phyloP scores from a whole-genome alignment of 2,329 filamentous ascomycete genomes.

The Sphaerulina musiva region DNA sequence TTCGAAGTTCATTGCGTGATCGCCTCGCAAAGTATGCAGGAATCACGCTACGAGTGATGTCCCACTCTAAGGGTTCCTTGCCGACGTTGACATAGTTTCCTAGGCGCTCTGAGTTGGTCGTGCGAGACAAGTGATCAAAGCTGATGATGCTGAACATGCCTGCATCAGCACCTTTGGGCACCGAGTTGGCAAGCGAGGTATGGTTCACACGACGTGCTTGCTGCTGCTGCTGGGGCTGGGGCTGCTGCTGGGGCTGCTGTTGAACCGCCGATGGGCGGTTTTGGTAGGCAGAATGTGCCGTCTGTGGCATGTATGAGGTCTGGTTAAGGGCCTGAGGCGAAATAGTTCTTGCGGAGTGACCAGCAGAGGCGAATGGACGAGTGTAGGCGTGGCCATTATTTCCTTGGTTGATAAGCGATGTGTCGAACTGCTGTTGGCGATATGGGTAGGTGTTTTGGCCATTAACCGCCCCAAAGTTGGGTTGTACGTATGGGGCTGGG shows the following conservation, averaged over 20 bases:
- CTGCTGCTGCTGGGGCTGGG: background rate
- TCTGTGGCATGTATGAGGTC: conserved; percentile 14
- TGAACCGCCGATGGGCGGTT: conserved; percentile 4
- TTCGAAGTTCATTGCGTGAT: conserved; percentile 43
- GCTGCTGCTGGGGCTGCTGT: background rate
- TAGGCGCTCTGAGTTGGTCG: conserved; percentile 41
- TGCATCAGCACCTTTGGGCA: conserved; percentile 26
- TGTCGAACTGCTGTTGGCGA: conserved; percentile 25
- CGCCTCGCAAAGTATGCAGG: conserved; percentile 40
- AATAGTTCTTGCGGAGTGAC: conserved; percentile 24
- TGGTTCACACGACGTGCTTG: conserved; percentile 22
- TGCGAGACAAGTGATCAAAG: conserved; percentile 37
- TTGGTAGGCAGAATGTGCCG: conserved; percentile 12
- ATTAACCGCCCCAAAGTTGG: conserved; percentile 21
- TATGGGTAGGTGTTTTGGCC: conserved; percentile 22
- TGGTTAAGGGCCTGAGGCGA: conserved; percentile 31
- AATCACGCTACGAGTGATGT: conserved; percentile 42
- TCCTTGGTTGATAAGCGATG: conserved; percentile 13
- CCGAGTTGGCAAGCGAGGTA: conserved; percentile 22
- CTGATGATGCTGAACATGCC: conserved; percentile 41
- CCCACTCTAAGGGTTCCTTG: conserved; percentile 37
- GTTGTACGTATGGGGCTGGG: conserved; percentile 25
- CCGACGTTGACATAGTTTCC: conserved; percentile 42
- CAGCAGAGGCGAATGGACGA: conserved; percentile 12
- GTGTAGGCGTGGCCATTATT: conserved; percentile 20